Conservation (phyloP, 805 yeast species). For the Kluyveromyces wickerhamii region DNA sequence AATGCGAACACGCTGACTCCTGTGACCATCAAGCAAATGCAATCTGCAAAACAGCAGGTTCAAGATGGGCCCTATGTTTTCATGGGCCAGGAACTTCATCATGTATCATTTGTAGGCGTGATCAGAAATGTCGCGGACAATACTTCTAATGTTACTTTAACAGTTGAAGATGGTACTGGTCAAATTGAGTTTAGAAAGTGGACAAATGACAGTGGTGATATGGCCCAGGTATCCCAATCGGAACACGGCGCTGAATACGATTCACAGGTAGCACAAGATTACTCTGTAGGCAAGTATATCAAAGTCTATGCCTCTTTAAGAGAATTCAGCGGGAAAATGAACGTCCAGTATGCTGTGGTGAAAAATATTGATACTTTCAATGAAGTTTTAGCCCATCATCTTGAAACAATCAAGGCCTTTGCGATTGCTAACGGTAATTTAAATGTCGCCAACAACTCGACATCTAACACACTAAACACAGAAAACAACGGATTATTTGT, state of each 20-base stretch:
- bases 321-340: slow-evolving; percentile 56
- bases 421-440: slow-evolving; percentile 46
- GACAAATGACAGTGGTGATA: slow-evolving; percentile 38
- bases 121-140: slow-evolving; percentile 56
- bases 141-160: slow-evolving; percentile 46
- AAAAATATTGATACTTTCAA: slow-evolving; percentile 54
- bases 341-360: slow-evolving; percentile 55
- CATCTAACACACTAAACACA: slow-evolving; percentile 15
- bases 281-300: slow-evolving; percentile 48
- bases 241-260: slow-evolving; percentile 15
- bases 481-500: slow-evolving; percentile 35
- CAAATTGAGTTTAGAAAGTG: slow-evolving; percentile 56
- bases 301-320: slow-evolving; percentile 48
- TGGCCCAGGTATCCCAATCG: slow-evolving; percentile 21
- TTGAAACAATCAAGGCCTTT: slow-evolving; percentile 54
- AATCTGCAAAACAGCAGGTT: slow-evolving; percentile 48
- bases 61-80: slow-evolving; percentile 63
- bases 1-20: slow-evolving; percentile 40
- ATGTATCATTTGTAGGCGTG: slow-evolving; percentile 62
- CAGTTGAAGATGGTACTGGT: slow-evolving; percentile 77
- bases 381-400: slow-evolving; percentile 58
- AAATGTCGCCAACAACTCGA: slow-evolving; percentile 9
- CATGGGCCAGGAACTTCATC: slow-evolving; percentile 51
- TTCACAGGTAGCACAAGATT: slow-evolving; percentile 30
- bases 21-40: slow-evolving; percentile 66